These are phyloP conservation scores for Pyricularia sp. DNA, from an alignment of 2,329 filamentous ascomycete species.

Conservation along the genomic window DNA sequence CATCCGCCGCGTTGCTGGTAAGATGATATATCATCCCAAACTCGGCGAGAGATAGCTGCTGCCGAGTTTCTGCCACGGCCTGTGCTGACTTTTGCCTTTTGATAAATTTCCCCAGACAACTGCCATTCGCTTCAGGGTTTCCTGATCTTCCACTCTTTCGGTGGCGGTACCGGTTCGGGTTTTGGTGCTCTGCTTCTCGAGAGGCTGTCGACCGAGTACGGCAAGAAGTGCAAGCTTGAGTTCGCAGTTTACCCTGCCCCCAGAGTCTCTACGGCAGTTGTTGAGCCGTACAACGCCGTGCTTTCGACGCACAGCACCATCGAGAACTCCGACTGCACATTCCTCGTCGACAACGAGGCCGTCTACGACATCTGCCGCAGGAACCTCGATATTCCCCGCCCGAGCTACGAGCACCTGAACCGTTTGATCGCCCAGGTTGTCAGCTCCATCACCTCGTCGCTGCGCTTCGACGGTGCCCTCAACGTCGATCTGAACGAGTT, in stretches of 20 bases:
- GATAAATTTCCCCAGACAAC: constrained; percentile 31
- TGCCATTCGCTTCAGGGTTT: constrained; percentile 56
- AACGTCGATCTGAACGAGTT: constrained; percentile 71
- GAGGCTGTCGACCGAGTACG: constrained; percentile 63
- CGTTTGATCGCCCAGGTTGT: constrained; percentile 66
- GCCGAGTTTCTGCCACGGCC: background rate
- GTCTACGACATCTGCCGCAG: constrained; percentile 69
- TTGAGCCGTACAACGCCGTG: constrained; percentile 67
- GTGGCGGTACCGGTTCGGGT: constrained; percentile 63
- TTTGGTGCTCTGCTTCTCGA: constrained; percentile 65
- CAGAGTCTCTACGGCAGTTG: constrained; percentile 59
- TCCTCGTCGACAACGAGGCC: constrained; percentile 66
- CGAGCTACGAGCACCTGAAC: constrained; percentile 63
- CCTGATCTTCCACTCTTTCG: constrained; percentile 67
- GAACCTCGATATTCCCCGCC: constrained; percentile 60
- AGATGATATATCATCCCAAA: background rate
- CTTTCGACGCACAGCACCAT: constrained; percentile 67
- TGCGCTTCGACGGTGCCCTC: constrained; percentile 63
- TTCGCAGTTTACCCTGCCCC: constrained; percentile 65
- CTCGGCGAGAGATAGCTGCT: too few species aligned
- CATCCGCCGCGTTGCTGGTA: constrained; percentile 54
- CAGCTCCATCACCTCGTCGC: constrained; percentile 63
- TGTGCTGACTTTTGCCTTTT: background rate
- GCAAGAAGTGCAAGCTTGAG: constrained; percentile 71
- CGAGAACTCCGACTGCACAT: constrained; percentile 69